Evolutionary conservation across 495 filamentous ascomycete species (phyloP), one percentile per base, ranked within the genome.

Genomic region (Durotheca rogersii): DNA sequence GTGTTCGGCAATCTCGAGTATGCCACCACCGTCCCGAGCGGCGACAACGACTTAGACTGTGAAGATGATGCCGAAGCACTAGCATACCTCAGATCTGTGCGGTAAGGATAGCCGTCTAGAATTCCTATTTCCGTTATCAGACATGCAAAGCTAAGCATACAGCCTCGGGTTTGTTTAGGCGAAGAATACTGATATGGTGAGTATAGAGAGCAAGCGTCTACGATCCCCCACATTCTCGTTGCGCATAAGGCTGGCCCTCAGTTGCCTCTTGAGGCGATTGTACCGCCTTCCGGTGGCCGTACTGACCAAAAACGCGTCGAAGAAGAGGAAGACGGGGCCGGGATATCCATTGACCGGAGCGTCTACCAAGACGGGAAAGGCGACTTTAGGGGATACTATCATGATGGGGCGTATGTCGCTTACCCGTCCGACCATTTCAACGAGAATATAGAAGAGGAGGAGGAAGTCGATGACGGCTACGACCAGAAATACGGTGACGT

Each of bases 1-100:
- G 87, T 81, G 14, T 89, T 95, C 56, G 88, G 89, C 0, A 83
- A 85, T 18, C 69, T 89, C n/a, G 85, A 88, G 32, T 73, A 74
- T 20, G 50, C 35, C 6, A 64, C 68, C 9, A 61, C 58, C 9
- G 63, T 70, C 2, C 47, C 65, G 4, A 59, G 42, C 1, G 75
- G 68, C 30, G 76, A 78, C 11, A 56, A 47, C 40, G 74, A 78
- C n/a, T 55, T 81, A 0, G 77, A 77, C 30, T 82, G 74, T 27
- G 82, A 82, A 39, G 79, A 81, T 17, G 71, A 76, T 25, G 58
- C 65, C 6, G 79, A 88, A 66, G 89, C 86, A 3, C 39, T 93
- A 19, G 79, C 81, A 42, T 95, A 95, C 68, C 69, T 95, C 16
- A 79, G 77, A 64, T 83, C 87, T 72, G 89, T 95, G 41, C 79